These are phyloP conservation scores for Thuidium tamariscinum DNA, from an alignment of 225 moss, liverwort and hornwort species.

Conservation along the genomic window DNA sequence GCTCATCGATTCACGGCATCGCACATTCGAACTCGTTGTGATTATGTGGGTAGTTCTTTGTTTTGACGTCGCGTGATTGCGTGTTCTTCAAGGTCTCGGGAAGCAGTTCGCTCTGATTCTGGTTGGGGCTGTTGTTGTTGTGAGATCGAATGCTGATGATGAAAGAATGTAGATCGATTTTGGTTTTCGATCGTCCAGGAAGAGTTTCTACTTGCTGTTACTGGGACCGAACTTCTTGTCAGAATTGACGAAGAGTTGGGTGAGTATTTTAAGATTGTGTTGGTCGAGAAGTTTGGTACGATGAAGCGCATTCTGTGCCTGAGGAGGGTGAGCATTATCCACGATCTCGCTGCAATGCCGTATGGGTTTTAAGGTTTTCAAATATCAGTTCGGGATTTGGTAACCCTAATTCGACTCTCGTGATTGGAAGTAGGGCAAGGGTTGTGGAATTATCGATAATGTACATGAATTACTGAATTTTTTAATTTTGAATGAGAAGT, in stretches of 20 bases:
- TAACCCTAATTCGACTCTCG: constrained; percentile 15
- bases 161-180: neutral
- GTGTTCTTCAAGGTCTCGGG: neutral
- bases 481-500: neutral
- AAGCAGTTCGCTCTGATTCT: neutral
- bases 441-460: neutral
- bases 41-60: neutral
- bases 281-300: neutral
- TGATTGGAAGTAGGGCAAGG: neutral
- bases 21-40: neutral
- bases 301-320: neutral
- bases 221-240: neutral
- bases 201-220: neutral
- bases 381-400: neutral
- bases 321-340: neutral
- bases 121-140: neutral
- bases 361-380: neutral
- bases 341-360: neutral
- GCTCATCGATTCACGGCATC: neutral
- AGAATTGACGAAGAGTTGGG: neutral
- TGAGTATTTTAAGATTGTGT: neutral
- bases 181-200: neutral
- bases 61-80: neutral
- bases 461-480: neutral
- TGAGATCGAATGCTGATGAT: neutral